Conservation (phyloP, 768 basidiomycete genomes). For the Cubamyces lactineus region DNA sequence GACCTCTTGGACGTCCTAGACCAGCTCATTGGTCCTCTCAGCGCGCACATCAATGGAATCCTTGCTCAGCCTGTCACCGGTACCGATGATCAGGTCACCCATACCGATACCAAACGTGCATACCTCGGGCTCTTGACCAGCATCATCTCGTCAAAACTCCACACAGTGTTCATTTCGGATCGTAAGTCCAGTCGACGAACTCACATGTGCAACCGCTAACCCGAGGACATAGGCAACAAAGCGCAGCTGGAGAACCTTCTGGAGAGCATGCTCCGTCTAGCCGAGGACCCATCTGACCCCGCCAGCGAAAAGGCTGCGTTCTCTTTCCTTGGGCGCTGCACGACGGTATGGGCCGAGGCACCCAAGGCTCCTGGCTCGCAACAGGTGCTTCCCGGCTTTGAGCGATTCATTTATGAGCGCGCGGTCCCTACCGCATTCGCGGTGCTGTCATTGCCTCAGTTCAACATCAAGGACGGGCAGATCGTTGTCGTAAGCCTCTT, state of each 20-base stretch:
- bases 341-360: slow-evolving; percentile 69
- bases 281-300: slow-evolving; percentile 77
- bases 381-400: slow-evolving; percentile 71
- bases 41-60: slow-evolving; percentile 75
- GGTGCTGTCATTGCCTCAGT: slow-evolving; percentile 74
- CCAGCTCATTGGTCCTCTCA: slow-evolving; percentile 85
- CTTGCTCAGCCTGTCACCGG: slow-evolving; percentile 82
- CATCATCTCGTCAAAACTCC: slow-evolving; percentile 80
- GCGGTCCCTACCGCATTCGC: slow-evolving; percentile 82
- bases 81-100: slow-evolving; percentile 83
- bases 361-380: slow-evolving; percentile 35
- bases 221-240: slow-evolving; percentile 54
- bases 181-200: slow-evolving; percentile 56
- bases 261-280: slow-evolving; percentile 69
- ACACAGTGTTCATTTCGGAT: slow-evolving; percentile 84
- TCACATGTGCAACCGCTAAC: background rate
- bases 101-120: slow-evolving; percentile 83
- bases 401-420: slow-evolving; percentile 87
- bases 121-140: slow-evolving; percentile 83
- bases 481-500: slow-evolving; percentile 67
- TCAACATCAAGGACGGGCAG: slow-evolving; percentile 90
- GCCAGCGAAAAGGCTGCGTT: slow-evolving; percentile 79
- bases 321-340: slow-evolving; percentile 71
- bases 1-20: slow-evolving; percentile 90
- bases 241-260: slow-evolving; percentile 72